Percentiles rank a stretch among this genome's conserved stretches.
phyloP scores from a whole-genome alignment of 352 stramenopile species.

The Pythium periplocum region DNA sequence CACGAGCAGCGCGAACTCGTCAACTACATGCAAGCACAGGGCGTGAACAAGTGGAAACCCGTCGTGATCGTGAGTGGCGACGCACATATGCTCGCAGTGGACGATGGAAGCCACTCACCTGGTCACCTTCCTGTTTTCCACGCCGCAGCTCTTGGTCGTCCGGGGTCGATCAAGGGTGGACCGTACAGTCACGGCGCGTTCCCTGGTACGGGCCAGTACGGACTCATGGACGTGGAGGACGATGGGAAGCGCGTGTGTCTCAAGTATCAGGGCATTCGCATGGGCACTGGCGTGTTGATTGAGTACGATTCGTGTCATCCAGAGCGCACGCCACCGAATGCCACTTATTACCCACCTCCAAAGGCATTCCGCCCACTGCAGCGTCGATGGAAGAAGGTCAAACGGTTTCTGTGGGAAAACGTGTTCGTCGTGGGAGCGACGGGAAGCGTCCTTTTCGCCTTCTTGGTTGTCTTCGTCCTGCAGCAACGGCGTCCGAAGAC shows the following conservation, averaged over 20 bases:
- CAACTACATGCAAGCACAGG: constrained; percentile 61
- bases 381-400: constrained; percentile 55
- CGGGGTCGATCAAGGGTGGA: constrained; percentile 80
- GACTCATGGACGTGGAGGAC: constrained; percentile 74
- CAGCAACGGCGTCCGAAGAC: too few relatives aligned
- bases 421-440: background rate
- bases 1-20: constrained; percentile 78
- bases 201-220: constrained; percentile 75
- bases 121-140: constrained; percentile 79
- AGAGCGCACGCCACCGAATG: constrained; percentile 45
- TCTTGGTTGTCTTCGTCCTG: background rate
- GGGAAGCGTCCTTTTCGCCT: background rate
- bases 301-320: constrained; percentile 77
- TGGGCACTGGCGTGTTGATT: constrained; percentile 46
- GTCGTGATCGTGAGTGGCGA: constrained; percentile 85
- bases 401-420: background rate
- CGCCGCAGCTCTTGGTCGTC: constrained; percentile 70
- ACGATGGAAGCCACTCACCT: constrained; percentile 68
- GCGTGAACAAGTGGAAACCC: constrained; percentile 58
- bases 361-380: constrained; percentile 49
- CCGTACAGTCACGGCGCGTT: constrained; percentile 84
- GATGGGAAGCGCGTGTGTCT: constrained; percentile 62
- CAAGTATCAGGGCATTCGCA: constrained; percentile 63
- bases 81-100: constrained; percentile 86
- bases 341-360: constrained; percentile 56